phyloP scores from a whole-genome alignment of 1,139 yeast genomes.

The Zygosaccharomyces pseudobailii region DNA sequence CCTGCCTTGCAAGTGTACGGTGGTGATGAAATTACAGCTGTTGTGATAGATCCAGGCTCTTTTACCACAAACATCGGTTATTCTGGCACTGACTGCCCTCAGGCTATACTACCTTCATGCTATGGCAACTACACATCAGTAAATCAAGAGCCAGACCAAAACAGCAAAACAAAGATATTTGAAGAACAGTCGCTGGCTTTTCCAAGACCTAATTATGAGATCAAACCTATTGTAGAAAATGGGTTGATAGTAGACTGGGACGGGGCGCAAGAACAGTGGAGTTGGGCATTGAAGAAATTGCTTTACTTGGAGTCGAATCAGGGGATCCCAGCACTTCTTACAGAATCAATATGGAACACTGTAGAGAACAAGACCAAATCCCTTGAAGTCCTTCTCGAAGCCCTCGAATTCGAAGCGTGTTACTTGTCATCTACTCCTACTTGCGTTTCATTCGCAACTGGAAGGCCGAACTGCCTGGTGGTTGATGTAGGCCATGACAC shows the following conservation, averaged over 20 bases:
- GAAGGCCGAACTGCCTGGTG: slow-evolving; percentile 87
- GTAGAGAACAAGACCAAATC: slow-evolving; percentile 63
- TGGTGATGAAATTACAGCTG: slow-evolving; percentile 81
- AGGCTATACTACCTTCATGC: slow-evolving; percentile 64
- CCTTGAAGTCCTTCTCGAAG: slow-evolving; percentile 71
- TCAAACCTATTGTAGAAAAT: slow-evolving; percentile 57
- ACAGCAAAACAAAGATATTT: slow-evolving; percentile 37
- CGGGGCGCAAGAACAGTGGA: slow-evolving; percentile 63
- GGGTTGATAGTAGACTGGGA: slow-evolving; percentile 70
- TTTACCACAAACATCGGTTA: slow-evolving; percentile 78
- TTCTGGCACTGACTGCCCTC: slow-evolving; percentile 93
- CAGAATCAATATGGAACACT: slow-evolving; percentile 58
- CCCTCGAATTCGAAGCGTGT: slow-evolving; percentile 75
- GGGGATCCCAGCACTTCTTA: slow-evolving; percentile 37
- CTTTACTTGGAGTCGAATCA: slow-evolving; percentile 29
- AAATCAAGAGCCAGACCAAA: slow-evolving; percentile 25
- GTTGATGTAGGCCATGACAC: slow-evolving; percentile 90
- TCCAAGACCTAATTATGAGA: slow-evolving; percentile 49
- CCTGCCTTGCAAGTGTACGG: slow-evolving; percentile 48
- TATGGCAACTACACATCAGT: slow-evolving; percentile 37
- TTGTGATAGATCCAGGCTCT: slow-evolving; percentile 90
- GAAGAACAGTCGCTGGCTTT: slow-evolving; percentile 53
- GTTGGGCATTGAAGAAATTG: slow-evolving; percentile 42
- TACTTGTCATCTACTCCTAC: slow-evolving; percentile 84
- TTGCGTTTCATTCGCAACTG: slow-evolving; percentile 88